Evolutionary conservation across 495 filamentous ascomycete genomes (phyloP), one percentile per base, ranked within the genome.

Genomic region (Penicillium samsonianum): DNA sequence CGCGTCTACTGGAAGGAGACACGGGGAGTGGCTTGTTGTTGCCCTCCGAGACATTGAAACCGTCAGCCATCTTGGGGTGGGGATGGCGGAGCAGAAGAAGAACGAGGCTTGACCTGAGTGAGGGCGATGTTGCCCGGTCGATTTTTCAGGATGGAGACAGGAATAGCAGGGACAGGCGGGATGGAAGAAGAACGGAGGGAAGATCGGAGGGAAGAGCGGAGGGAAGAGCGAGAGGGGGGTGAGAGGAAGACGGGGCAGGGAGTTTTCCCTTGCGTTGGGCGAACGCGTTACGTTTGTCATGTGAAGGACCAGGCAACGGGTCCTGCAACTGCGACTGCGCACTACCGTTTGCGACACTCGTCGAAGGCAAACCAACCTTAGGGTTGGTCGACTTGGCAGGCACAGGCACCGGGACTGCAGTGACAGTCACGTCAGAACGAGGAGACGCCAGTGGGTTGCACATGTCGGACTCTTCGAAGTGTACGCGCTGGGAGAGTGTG

Each of bases 21-120:
- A 37, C 8, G 10, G 47, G 47, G 20, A 50, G 47, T 16, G 19
- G 31, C 47, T 50, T 50, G 30, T 50, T 37, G 19, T 11, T 26
- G 33, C 47, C 30, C 12, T 12, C 30, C 28, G 20, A 12, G 37
- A 19, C 7, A 11, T 37, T 11, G 3, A 19, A 5, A 23, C 1
- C 4, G 12, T 17, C 12, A 8, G 22, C 47, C 47, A 50, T 37
- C 30, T 33, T 50, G 5, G n/a, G 30, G 30, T 37, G 47, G 26
- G 4, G 45, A 48, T 48, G 45, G 45, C 7, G 26, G 45, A 20
- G 45, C 45, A 6, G 45, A 48, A 5, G 1, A 12, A 2, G 45
- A 48, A 5, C 45, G 45, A 20, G 11, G n/a, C 19, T 38, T 38
- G n/a, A 38, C 5, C 9, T 38, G 6, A 8, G 35, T n/a, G 6